A percentile compares a stretch with the other conserved stretches of the same genome.
phyloP scores from a whole-genome alignment of 2,329 filamentous ascomycete genomes.

The Hymenoscyphus albidus region DNA sequence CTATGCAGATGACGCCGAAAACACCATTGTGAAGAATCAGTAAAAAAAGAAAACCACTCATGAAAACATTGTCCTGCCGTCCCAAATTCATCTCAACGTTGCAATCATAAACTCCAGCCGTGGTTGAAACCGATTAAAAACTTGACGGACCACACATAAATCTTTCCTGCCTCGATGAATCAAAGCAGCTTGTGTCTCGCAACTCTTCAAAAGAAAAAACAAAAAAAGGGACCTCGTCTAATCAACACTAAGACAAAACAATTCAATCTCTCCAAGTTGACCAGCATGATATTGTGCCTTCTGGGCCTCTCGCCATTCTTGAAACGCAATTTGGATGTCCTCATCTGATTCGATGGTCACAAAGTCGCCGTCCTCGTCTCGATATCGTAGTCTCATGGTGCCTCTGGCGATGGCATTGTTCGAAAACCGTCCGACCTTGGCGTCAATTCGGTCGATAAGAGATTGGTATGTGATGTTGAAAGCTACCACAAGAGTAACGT shows the following conservation, averaged over 20 bases:
- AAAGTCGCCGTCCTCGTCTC: conserved; percentile 87
- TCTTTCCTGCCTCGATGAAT: conserved; percentile 10
- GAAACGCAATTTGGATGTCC: conserved; percentile 92
- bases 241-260: conserved; percentile 63
- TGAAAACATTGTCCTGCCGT: conserved; percentile 20
- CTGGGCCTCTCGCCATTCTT: conserved; percentile 83
- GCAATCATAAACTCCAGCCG: conserved; percentile 29
- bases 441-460: conserved; percentile 91
- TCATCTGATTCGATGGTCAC: conserved; percentile 94
- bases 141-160: conserved; percentile 16
- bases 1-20: conserved; percentile 21
- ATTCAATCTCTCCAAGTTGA: conserved; percentile 83
- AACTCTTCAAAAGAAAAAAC: conserved; percentile 3
- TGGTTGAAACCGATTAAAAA: conserved; percentile 22
- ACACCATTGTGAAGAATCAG: conserved; percentile 20
- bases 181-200: conserved; percentile 3
- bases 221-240: conserved; percentile 15
- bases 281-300: conserved; percentile 58
- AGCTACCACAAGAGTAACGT: conserved; percentile 91
- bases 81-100: conserved; percentile 32
- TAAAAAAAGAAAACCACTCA: conserved; percentile 5
- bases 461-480: conserved; percentile 95
- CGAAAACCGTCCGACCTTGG: conserved; percentile 85
- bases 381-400: conserved; percentile 81
- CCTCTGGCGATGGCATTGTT: conserved; percentile 78